These are phyloP conservation scores for Pyracantha coccinea DNA, from an alignment of 331 rosid species.

Conservation along the genomic window DNA sequence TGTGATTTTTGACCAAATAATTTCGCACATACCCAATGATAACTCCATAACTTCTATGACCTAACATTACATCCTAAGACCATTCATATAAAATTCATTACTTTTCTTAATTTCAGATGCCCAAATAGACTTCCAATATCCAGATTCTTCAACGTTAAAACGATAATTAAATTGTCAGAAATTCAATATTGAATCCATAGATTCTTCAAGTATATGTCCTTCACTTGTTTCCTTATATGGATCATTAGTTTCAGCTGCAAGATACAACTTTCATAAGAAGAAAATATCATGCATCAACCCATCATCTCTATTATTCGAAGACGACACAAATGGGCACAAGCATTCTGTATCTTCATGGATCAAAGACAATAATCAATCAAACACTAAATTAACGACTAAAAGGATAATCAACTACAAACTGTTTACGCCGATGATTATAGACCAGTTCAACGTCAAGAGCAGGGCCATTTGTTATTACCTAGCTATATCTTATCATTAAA, in stretches of 20 bases:
- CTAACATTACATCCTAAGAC: neutral
- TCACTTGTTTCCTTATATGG: neutral
- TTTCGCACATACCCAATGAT: neutral
- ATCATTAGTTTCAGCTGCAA: neutral
- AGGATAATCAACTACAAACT: neutral
- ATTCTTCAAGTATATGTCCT: neutral
- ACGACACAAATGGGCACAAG: neutral
- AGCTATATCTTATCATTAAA: neutral
- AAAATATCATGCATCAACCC: neutral
- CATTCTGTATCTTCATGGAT: neutral
- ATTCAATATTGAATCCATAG: neutral
- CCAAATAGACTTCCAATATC: neutral
- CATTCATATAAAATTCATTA: neutral
- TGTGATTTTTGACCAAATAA: too few relatives aligned
- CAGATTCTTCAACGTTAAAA: neutral
- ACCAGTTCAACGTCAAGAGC: too few relatives aligned
- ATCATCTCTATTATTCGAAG: neutral
- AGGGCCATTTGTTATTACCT: neutral
- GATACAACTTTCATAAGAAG: neutral
- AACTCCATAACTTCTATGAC: neutral
- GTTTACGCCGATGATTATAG: neutral
- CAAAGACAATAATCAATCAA: neutral
- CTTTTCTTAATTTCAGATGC: neutral
- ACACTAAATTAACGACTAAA: neutral
- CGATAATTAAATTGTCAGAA: neutral